Conservation (phyloP, 2,329 filamentous ascomycete species). For the Sporothrix brasiliensis region DNA sequence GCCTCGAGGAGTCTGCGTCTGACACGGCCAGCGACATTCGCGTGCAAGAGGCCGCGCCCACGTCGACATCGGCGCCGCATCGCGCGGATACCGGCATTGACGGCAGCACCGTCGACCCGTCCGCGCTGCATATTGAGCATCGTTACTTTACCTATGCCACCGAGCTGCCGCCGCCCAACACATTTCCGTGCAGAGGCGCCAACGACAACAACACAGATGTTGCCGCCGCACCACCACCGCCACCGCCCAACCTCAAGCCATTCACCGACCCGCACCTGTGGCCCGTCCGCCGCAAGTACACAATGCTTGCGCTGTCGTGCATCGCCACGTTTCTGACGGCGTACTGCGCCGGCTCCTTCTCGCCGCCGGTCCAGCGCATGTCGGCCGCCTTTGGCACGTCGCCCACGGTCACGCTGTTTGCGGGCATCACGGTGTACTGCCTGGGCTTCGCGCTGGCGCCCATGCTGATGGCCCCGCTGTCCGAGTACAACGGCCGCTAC, state of each 20-base stretch:
- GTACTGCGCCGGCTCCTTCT: constrained; percentile 80
- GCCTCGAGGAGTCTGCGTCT: neutral
- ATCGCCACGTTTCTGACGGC: constrained; percentile 75
- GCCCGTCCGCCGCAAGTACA: constrained; percentile 67
- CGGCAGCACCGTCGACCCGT: constrained; percentile 6
- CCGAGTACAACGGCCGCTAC: constrained; percentile 83
- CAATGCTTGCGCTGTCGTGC: constrained; percentile 74
- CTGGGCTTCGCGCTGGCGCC: constrained; percentile 78
- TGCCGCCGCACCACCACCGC: constrained; percentile 41
- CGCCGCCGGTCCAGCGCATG: constrained; percentile 68
- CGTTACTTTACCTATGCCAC: constrained; percentile 50
- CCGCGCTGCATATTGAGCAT: constrained; percentile 41
- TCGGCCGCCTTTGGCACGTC: constrained; percentile 66
- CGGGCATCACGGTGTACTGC: constrained; percentile 82
- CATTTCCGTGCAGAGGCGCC: neutral
- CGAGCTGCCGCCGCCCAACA: constrained; percentile 42
- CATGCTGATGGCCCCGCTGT: constrained; percentile 86
- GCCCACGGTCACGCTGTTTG: constrained; percentile 60
- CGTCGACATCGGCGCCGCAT: neutral
- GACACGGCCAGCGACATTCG: constrained; percentile 26
- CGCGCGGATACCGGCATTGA: neutral
- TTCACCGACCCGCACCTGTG: constrained; percentile 75
- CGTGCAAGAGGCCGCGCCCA: neutral
- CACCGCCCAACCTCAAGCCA: constrained; percentile 63
- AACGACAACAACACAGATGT: constrained; percentile 34